A percentile compares a stretch with the other conserved stretches of the same genome.
Evolutionary conservation across 345 rosid genomes (phyloP).

Genomic region (Geranium rotundifolium): DNA sequence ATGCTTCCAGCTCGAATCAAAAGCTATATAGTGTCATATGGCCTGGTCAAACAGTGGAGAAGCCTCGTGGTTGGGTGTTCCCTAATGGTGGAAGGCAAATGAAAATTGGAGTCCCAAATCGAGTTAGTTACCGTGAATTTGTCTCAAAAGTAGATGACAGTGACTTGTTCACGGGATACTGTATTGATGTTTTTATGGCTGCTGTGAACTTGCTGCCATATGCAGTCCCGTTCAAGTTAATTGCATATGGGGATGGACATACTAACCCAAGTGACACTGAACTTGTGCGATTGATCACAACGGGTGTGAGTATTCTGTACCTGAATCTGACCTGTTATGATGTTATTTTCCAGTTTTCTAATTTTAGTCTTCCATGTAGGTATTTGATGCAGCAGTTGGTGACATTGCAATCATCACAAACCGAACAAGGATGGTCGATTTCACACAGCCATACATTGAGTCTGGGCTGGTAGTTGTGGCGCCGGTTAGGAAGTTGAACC

Average conservation of each 20-base stretch:
- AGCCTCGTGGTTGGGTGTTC: constrained; percentile 90
- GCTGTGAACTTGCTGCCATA: constrained; percentile 74
- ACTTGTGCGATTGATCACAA: constrained; percentile 46
- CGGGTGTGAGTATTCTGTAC: constrained; percentile 36
- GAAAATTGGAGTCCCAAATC: constrained; percentile 65
- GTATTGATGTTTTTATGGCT: constrained; percentile 74
- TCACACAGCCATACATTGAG: constrained; percentile 65
- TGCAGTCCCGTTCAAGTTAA: constrained; percentile 62
- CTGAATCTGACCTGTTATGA: no score
- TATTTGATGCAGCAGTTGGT: constrained; percentile 53
- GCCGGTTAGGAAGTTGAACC: constrained; percentile 36
- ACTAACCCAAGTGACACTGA: constrained; percentile 44
- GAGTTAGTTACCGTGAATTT: constrained; percentile 49
- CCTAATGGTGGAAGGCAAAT: constrained; percentile 66
- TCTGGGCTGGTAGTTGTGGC: constrained; percentile 73
- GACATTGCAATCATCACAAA: constrained; percentile 57
- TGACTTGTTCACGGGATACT: constrained; percentile 59
- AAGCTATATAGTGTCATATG: constrained; percentile 38
- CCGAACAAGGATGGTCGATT: constrained; percentile 63
- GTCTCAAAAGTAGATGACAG: constrained; percentile 29
- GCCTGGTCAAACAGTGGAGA: constrained; percentile 53
- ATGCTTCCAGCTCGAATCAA: constrained; percentile 32
- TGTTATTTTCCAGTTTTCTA: no score
- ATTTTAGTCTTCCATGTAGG: constrained; percentile 17
- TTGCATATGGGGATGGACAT: constrained; percentile 51